Conservation (phyloP, 2,329 filamentous ascomycete genomes). For the Diaporthe vaccinii region DNA sequence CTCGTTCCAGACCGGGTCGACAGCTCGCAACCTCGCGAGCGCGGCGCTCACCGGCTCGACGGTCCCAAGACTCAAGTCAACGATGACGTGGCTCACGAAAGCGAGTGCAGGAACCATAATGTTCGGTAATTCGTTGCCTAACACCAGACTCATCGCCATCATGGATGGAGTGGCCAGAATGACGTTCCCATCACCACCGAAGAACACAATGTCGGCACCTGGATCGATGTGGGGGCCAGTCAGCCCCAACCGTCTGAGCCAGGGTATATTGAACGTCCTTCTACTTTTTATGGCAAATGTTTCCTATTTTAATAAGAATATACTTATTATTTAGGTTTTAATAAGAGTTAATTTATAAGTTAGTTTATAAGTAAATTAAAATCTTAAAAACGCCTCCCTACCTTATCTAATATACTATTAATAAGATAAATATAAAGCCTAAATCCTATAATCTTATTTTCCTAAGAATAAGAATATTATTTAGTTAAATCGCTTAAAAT, state of each 20-base stretch:
- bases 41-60: neutral
- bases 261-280: neutral
- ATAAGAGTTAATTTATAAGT: too few species aligned
- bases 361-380: too few species aligned
- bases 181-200: neutral
- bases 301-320: too few species aligned
- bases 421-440: too few species aligned
- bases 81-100: rapidly evolving
- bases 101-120: neutral
- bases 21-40: rapidly evolving
- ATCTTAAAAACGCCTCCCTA: too few species aligned
- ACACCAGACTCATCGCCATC: neutral
- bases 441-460: too few species aligned
- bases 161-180: neutral
- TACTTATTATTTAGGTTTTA: too few species aligned
- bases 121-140: neutral
- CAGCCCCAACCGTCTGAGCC: neutral
- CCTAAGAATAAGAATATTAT: too few species aligned
- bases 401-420: too few species aligned
- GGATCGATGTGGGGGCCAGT: neutral
- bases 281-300: too few species aligned
- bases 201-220: neutral
- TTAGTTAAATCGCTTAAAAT: too few species aligned
- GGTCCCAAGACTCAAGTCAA: rapidly evolving
- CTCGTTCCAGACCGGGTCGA: neutral